Evolutionary conservation across 2,329 filamentous ascomycete genomes (phyloP).

Genomic region (Escovopsis sp.): DNA sequence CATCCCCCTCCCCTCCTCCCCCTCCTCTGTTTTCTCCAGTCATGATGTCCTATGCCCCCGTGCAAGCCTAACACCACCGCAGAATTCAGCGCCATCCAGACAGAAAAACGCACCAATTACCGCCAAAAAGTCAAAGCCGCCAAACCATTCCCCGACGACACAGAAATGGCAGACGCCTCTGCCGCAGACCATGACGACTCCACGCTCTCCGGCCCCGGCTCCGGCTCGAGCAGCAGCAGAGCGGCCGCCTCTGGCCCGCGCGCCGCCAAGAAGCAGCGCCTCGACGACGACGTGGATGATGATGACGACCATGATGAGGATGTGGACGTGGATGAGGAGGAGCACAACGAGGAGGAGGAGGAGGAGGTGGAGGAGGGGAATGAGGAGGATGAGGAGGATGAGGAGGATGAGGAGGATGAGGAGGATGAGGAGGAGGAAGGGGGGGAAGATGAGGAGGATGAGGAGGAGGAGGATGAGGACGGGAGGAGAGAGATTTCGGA

Average conservation of each 20-base stretch:
- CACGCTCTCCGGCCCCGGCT: conserved; percentile 11
- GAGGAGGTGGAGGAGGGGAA: conserved; percentile 33
- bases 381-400: conserved; percentile 24
- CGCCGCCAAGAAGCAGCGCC: conserved; percentile 29
- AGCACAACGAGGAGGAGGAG: conserved; percentile 24
- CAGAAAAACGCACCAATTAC: conserved; percentile 60
- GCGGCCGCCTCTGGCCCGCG: conserved; percentile 7
- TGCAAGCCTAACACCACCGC: not conserved
- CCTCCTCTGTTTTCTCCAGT: not conserved
- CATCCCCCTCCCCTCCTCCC: not conserved
- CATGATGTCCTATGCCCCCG: not conserved
- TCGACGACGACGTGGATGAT: conserved; percentile 20
- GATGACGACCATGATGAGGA: conserved; percentile 18
- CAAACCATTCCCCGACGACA: conserved; percentile 28
- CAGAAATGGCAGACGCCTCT: conserved; percentile 22
- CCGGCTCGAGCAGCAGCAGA: no score
- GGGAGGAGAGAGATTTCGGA: conserved; percentile 37
- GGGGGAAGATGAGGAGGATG: no score
- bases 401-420: conserved; percentile 29
- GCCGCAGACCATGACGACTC: conserved; percentile 18
- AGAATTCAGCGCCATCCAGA: conserved; percentile 61
- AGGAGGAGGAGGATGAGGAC: no score
- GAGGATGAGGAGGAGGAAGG: no score
- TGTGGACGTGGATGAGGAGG: conserved; percentile 16
- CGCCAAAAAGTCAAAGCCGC: conserved; percentile 53